These are phyloP conservation scores for Aspergillus sparsus DNA, from an alignment of 495 filamentous ascomycete genomes.

Conservation along the genomic window DNA sequence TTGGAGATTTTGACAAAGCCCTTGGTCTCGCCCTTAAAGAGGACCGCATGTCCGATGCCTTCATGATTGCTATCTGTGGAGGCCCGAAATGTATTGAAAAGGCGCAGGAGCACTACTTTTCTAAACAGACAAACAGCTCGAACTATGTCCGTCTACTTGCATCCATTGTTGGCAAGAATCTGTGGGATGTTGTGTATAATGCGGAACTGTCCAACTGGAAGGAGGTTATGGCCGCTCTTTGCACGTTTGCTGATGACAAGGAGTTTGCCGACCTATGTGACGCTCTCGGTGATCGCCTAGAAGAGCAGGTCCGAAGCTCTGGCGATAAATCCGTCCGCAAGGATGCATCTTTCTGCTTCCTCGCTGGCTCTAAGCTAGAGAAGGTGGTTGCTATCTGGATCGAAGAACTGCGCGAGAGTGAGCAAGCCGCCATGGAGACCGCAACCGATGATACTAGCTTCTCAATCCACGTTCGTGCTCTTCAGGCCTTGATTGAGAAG, in stretches of 20 bases:
- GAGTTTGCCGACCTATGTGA: constrained; percentile 98
- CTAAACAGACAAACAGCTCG: constrained; percentile 73
- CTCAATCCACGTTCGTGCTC: constrained; percentile 82
- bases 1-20: constrained; percentile 89
- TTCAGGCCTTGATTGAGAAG: constrained; percentile 96
- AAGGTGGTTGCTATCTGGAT: constrained; percentile 96
- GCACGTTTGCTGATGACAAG: constrained; percentile 85
- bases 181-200: constrained; percentile 98
- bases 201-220: constrained; percentile 93
- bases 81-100: constrained; percentile 92
- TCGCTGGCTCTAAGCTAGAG: constrained; percentile 93
- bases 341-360: constrained; percentile 92
- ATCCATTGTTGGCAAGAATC: constrained; percentile 91
- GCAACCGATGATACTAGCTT: constrained; percentile 74
- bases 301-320: constrained; percentile 60
- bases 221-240: constrained; percentile 91
- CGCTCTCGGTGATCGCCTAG: constrained; percentile 86
- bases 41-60: constrained; percentile 88
- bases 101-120: constrained; percentile 89
- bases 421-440: constrained; percentile 70
- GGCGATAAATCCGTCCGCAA: constrained; percentile 63
- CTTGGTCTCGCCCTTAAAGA: constrained; percentile 86
- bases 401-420: constrained; percentile 77
- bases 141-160: constrained; percentile 91
- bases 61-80: constrained; percentile 97